Evolutionary conservation across 257 asterid species (phyloP).

Genomic region (Galeopsis tetrahit): DNA sequence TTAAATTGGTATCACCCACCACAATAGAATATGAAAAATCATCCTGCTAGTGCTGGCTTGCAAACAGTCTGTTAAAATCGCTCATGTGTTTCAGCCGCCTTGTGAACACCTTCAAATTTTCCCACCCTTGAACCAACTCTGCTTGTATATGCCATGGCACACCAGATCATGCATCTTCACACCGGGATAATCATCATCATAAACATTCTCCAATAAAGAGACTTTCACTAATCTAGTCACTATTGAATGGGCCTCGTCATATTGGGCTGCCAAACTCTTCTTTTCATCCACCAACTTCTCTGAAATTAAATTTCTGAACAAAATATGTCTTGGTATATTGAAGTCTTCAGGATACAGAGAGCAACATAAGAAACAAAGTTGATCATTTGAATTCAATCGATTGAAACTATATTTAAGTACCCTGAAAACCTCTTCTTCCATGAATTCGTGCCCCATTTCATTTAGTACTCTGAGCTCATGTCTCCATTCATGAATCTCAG

Average conservation of each 20-base stretch:
- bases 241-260: slow-evolving; percentile 22
- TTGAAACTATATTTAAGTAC: slow-evolving; percentile 32
- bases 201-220: slow-evolving; percentile 18
- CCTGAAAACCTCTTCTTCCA: slow-evolving; percentile 24
- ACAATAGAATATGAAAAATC: not conserved
- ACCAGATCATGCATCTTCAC: too few species aligned
- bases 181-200: too few species aligned
- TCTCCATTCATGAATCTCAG: slow-evolving; percentile 25
- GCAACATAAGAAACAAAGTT: not conserved
- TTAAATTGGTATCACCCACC: not conserved
- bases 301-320: slow-evolving; percentile 10
- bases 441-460: slow-evolving; percentile 21
- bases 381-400: slow-evolving; percentile 15
- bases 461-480: slow-evolving; percentile 6
- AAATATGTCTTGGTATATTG: not conserved
- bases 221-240: slow-evolving; percentile 25
- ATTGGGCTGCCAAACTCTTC: slow-evolving; percentile 15
- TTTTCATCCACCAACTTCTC: slow-evolving; percentile 24
- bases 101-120: too few species aligned
- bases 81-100: too few species aligned
- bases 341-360: slow-evolving; percentile 21
- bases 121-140: too few species aligned
- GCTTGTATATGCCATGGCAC: too few species aligned
- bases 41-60: not conserved
- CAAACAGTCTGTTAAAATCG: not conserved